These are phyloP conservation scores for Bryopsis sp. DNA, from an alignment of 139 green algal genomes.

Conservation along the genomic window DNA sequence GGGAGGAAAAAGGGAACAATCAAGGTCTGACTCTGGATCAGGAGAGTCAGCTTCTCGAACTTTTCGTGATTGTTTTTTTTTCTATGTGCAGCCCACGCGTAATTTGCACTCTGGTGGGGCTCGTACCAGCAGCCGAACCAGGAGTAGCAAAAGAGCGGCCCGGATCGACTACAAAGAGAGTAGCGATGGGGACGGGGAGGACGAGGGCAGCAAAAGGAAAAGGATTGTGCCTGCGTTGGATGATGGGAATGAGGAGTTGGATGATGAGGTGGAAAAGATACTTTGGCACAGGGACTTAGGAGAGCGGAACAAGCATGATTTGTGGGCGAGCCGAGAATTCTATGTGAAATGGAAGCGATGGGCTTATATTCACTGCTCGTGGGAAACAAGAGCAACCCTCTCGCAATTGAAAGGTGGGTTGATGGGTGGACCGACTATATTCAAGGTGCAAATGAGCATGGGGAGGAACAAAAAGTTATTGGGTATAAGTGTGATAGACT, in stretches of 20 bases:
- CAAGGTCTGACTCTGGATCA: background rate
- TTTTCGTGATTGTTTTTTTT: background rate
- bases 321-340: slow-evolving; percentile 67
- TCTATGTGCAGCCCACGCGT: background rate
- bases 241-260: background rate
- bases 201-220: background rate
- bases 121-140: no score
- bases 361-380: slow-evolving; percentile 79
- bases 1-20: background rate
- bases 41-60: background rate
- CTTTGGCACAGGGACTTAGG: background rate
- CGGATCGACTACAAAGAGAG: background rate
- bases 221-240: background rate
- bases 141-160: background rate
- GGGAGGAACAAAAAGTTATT: no score
- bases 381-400: slow-evolving; percentile 57
- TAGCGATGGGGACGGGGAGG: background rate
- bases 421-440: no score
- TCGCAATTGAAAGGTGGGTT: slow-evolving; percentile 32
- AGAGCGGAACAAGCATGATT: slow-evolving; percentile 21
- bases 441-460: no score
- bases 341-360: slow-evolving; percentile 83
- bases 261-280: background rate
- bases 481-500: no score
- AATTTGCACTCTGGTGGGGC: background rate